phyloP scores from a whole-genome alignment of 331 rosid genomes.

The Rhamnella rubrinervis region DNA sequence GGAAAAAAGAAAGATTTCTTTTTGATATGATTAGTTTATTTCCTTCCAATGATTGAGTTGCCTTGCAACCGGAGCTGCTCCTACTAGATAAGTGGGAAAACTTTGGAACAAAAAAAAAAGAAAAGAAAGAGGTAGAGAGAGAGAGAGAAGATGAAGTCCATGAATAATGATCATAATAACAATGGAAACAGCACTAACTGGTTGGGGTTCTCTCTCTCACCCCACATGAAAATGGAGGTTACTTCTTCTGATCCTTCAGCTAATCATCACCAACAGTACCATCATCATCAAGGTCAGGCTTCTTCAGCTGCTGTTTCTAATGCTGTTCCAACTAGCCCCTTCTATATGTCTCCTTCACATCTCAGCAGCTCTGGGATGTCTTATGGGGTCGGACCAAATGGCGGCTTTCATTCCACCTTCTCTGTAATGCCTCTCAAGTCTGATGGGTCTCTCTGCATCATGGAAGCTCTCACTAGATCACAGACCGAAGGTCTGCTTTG shows the following conservation, averaged over 20 bases:
- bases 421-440: slow-evolving; percentile 87
- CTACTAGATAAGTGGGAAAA: slow-evolving; percentile 7
- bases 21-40: slow-evolving; percentile 54
- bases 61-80: slow-evolving; percentile 25
- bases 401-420: slow-evolving; percentile 53
- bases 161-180: slow-evolving; percentile 44
- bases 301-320: slow-evolving; percentile 29
- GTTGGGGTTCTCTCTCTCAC: slow-evolving; percentile 95
- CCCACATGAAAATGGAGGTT: slow-evolving; percentile 81
- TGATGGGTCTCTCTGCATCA: slow-evolving; percentile 87
- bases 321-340: slow-evolving; percentile 42
- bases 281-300: slow-evolving; percentile 29
- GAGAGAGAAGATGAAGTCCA: slow-evolving; percentile 54
- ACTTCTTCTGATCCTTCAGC: slow-evolving; percentile 24
- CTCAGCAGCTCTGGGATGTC: slow-evolving; percentile 39
- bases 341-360: slow-evolving; percentile 49
- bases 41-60: slow-evolving; percentile 59
- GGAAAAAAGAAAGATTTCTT: slow-evolving; percentile 15
- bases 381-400: slow-evolving; percentile 46
- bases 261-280: slow-evolving; percentile 30
- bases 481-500: slow-evolving; percentile 54
- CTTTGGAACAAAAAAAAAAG: slow-evolving; percentile 7
- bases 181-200: slow-evolving; percentile 55
- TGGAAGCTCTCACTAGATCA: slow-evolving; percentile 91
- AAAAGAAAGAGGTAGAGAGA: slow-evolving; percentile 11